Evolutionary conservation across 2,329 filamentous ascomycete species (phyloP), one percentile per base, ranked within the genome.

Genomic region (Myriosclerotinia duriaeana): DNA sequence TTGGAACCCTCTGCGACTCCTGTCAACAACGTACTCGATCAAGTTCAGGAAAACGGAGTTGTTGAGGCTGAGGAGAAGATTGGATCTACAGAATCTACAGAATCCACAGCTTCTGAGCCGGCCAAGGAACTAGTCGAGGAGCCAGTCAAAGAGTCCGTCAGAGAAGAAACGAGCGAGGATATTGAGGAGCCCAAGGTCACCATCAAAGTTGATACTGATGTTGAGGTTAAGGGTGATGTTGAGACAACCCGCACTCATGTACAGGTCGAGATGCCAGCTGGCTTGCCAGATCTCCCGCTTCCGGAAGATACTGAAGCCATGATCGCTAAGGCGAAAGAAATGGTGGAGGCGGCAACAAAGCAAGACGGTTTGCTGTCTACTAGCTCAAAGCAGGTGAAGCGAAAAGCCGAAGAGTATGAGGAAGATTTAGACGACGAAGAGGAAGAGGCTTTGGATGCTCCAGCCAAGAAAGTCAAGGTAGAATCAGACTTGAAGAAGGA

Each of bases 271-370:
- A 83, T 95, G 75, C 91, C 93, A 5, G 83, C 86, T 12, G 85
- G 84, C 64, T 81, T 83, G 55, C 81, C 86, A 0, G 86, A 91
- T 68, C 83, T 93, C 11, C 89, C 90, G 0, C 85, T 88, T 15
- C 87, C 91, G 0, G 90, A 93, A 70, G 90, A 95, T 73, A 89
- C 93, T 1, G 85, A 90, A 66, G 85, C 88, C 65, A 93, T 97
- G 89, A 89, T 98, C 67, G 88, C 88, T 38, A 88, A 92, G 74
- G 95, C 95, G 42, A 92, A 89, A 79, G 86, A 89, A 72, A 97
- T 97, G 91, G 93, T 97, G 6, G 85, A 90, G 69, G 87, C 87
- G 71, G 88, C 88, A 42, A 82, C 88, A 68, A 66, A 79, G 81
- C 66, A 66, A 12, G 58, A 69, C 20, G 54, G 40, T 12, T 53